Base-by-base conservation (phyloP, 78 protist species). In the Trichosphaerium sp. region DNA sequence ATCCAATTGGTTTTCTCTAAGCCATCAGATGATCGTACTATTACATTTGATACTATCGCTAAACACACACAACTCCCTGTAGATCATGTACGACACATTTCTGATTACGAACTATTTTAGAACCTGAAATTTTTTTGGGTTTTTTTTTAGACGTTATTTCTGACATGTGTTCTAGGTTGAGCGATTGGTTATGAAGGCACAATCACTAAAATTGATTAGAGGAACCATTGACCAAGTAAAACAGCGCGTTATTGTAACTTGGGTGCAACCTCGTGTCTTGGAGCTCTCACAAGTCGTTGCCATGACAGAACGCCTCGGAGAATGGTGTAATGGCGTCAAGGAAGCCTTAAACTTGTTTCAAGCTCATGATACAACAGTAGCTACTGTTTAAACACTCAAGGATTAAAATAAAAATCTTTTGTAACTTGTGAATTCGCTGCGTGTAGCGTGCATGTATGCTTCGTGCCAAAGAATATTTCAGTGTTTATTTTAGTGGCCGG, bases 241-340 rank as follows among this genome's bases (percentile, higher is more conserved):
- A 29, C 59, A 65, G 34, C 39, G 31, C 10, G 35, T 75, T 12
- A 15, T 14, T 6, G 60, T 77, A 58, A 28, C 21, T 5, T 76
- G 82, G 85, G 80, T 65, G 25, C 73, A 77, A 63, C 85, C 85
- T 41, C 62, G 85, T 31, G 85, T 80, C 54, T 48, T 80, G 25
- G 43, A 43, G 14, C 29, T 6, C 32, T 0, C 2, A 26, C 83
- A 78, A 58, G 26, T 78, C 23, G 66, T 6, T 31, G 29, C 34
- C 26, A 28, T 75, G 62, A 6, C 28, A 28, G 41, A 40, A 40
- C 40, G 49, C 35, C 10, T 71, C 4, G 74, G 5, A 51, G 39
- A 18, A 49, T 71, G 77, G 77, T 2, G 11, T 18, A 38, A 49
- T 21, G 8, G n/a, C 31, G 14, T 55, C 31, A 7, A 52, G 40